Conservation (phyloP, 495 filamentous ascomycete genomes). For the Xylaria curta region DNA sequence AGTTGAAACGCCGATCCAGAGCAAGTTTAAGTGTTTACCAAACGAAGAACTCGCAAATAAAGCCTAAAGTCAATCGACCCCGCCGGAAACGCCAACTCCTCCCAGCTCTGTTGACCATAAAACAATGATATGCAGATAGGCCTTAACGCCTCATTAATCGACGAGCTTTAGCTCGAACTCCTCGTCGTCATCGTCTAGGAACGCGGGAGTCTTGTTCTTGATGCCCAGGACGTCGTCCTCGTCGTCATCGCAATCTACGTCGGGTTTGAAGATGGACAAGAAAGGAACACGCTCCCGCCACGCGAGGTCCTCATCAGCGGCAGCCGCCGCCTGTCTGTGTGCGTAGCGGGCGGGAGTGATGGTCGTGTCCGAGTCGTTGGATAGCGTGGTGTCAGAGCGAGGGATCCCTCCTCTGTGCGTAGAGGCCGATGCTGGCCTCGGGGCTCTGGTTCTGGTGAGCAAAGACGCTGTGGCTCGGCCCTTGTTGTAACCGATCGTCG, state of each 20-base stretch:
- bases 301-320: constrained; percentile 34
- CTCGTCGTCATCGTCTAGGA: constrained; percentile 40
- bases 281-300: constrained; percentile 48
- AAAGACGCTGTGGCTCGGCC: constrained; percentile 67
- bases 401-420: constrained; percentile 26
- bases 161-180: constrained; percentile 50
- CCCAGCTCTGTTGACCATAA: background rate
- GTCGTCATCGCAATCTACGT: constrained; percentile 41
- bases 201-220: constrained; percentile 24
- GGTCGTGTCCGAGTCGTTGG: constrained; percentile 52
- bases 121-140: background rate
- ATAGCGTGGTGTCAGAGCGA: constrained; percentile 46
- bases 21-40: background rate
- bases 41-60: background rate
- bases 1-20: constrained; percentile 6
- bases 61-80: background rate
- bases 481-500: constrained; percentile 81
- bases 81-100: background rate
- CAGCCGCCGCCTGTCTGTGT: constrained; percentile 33
- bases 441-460: constrained; percentile 37
- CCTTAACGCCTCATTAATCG: constrained; percentile 30
- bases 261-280: constrained; percentile 51
- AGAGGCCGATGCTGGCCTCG: constrained; percentile 24
- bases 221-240: constrained; percentile 31
- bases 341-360: constrained; percentile 57